Conservation (phyloP, 352 stramenopile species). For the Globisporangium iwayamae region DNA sequence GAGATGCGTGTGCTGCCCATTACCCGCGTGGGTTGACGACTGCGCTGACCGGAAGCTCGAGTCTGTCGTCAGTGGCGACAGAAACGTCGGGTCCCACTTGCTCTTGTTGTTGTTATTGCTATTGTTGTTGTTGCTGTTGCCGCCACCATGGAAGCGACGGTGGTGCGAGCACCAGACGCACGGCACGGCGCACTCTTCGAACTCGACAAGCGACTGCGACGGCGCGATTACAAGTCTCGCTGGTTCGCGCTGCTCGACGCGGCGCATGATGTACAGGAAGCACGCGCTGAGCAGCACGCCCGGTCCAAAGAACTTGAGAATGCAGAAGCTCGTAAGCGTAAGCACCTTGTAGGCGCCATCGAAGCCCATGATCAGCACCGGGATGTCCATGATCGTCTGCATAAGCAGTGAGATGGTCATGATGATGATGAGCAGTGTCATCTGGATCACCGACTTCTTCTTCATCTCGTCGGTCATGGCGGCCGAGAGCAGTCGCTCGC, state of each 20-base stretch:
- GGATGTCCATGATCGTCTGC: constrained; percentile 53
- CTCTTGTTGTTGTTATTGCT: constrained; percentile 25
- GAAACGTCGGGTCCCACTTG: constrained; percentile 62
- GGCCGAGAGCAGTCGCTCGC: constrained; percentile 42
- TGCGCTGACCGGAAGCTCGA: constrained; percentile 42
- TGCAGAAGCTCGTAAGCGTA: constrained; percentile 32
- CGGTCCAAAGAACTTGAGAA: constrained; percentile 56
- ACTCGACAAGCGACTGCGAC: constrained; percentile 54
- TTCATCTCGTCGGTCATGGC: constrained; percentile 78
- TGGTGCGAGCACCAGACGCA: constrained; percentile 77
- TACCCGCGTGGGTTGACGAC: constrained; percentile 24
- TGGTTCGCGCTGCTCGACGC: constrained; percentile 59
- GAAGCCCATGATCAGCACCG: constrained; percentile 28
- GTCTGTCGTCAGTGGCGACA: constrained; percentile 57
- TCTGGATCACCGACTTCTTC: constrained; percentile 65
- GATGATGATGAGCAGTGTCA: constrained; percentile 51
- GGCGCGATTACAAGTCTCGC: constrained; percentile 48
- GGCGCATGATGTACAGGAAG: constrained; percentile 77
- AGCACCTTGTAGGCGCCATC: constrained; percentile 26
- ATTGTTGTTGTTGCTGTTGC: neutral
- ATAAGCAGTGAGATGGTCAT: constrained; percentile 42
- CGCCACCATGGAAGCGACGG: constrained; percentile 42
- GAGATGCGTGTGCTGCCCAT: neutral
- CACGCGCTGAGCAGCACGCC: constrained; percentile 45
- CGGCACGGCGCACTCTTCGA: constrained; percentile 65